phyloP scores from a whole-genome alignment of 1,284 basidiomycete genomes.

The Farysia itapuensis region DNA sequence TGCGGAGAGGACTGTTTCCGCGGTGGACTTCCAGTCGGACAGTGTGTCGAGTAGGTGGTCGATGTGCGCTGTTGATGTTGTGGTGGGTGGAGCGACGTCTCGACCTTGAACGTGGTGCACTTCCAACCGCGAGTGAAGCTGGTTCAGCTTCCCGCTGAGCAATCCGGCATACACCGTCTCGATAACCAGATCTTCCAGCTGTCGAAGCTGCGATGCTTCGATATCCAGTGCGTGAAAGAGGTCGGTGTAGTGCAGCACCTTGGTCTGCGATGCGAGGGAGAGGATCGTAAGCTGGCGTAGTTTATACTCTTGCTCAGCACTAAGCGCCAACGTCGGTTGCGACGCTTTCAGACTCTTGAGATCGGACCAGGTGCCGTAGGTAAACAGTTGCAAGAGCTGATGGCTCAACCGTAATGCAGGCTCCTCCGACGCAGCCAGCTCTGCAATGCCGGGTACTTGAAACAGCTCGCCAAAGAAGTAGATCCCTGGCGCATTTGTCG shows the following conservation, averaged over 20 bases:
- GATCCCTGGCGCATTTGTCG: constrained; percentile 80
- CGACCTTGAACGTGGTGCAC: constrained; percentile 87
- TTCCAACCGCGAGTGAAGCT: constrained; percentile 80
- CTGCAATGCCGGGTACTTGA: constrained; percentile 76
- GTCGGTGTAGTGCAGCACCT: constrained; percentile 18
- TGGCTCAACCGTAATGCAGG: constrained; percentile 32
- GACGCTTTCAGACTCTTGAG: constrained; percentile 63
- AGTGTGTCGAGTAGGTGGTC: constrained; percentile 1
- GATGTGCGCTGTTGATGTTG: neutral
- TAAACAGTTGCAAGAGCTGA: constrained; percentile 75
- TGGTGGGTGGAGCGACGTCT: constrained; percentile 65
- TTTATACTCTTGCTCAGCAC: constrained; percentile 74
- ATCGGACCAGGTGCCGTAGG: constrained; percentile 74
- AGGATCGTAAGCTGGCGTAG: constrained; percentile 89
- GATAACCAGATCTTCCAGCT: constrained; percentile 92
- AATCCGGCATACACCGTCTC: constrained; percentile 89
- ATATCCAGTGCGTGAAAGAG: constrained; percentile 26
- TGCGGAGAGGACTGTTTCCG: constrained; percentile 6
- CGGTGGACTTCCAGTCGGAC: constrained; percentile 13
- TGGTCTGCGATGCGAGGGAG: constrained; percentile 60
- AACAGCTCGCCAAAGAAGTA: constrained; percentile 88
- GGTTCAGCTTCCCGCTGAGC: constrained; percentile 84
- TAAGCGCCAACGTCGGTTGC: constrained; percentile 61
- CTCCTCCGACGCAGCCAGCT: constrained; percentile 56
- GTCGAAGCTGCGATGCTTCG: constrained; percentile 65